Evolutionary conservation across 768 basidiomycete species (phyloP), one percentile per base, ranked within the genome.

Genomic region (Xanthoconium purpureum): DNA sequence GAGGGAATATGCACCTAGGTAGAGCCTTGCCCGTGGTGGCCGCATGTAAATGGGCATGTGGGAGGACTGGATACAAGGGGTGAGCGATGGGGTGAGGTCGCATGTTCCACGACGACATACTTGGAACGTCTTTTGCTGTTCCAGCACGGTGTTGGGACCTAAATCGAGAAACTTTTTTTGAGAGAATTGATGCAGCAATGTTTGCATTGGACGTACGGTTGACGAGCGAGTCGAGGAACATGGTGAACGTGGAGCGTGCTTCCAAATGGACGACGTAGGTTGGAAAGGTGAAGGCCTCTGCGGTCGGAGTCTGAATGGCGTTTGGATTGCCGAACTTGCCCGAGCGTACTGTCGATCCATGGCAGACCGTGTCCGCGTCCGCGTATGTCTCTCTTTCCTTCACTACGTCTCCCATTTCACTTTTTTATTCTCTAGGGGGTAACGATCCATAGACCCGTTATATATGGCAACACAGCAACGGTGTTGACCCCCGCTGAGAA

Each of bases 401-500:
- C 8, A 20, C 15, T 0, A 15, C 28, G 32, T 6, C 35, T 5
- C n/a, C 46, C 15, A 8, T 13, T 32, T 17, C 30, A 9, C 29
- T 7, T 20, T 14, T 18, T 6, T 35, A 28, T 20, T 37, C 50
- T 30, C 35, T 63, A 96, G 93, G 94, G 94, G 36, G 75, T 95
- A 40, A 89, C 83, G 61, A 91, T 98, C 50, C 85, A 84, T 69
- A 81, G 97, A 47, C 92, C 95, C 2, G 84, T 99, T 62, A 91
- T 98, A 57, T 98, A 98, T 74, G 97, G 97, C 47, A 98, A 98
- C 71, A 90, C 88, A 13, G 92, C 96, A 33, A 79, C 82, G 1
- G 84, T 93, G 52, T 71, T 99, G 58, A 87, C 84, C 0, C 74
- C 81, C 15, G 83, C 85, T 63, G 94, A 97, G 69, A 81, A 84